phyloP scores from a whole-genome alignment of 140 eudicot genomes.

The Oenanthe javanica region DNA sequence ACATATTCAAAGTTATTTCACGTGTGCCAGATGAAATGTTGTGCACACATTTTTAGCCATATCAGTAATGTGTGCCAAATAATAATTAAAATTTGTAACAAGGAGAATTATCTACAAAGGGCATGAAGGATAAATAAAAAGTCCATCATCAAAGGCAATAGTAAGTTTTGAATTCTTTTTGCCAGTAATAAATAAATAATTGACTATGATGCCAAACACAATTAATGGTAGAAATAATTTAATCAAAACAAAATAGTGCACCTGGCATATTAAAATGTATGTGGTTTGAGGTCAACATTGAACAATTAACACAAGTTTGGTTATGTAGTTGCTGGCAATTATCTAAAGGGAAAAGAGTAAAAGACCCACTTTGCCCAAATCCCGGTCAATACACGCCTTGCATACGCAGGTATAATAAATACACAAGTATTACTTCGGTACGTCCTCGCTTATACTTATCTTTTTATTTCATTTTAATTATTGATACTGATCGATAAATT shows the following conservation, averaged over 20 bases:
- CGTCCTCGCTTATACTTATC: neutral
- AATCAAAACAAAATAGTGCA: neutral
- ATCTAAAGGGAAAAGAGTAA: neutral
- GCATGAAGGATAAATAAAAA: too few relatives aligned
- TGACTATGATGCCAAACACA: neutral
- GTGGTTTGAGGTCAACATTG: neutral
- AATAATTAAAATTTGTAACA: too few relatives aligned
- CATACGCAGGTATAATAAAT: neutral
- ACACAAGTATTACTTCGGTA: neutral
- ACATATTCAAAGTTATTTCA: neutral
- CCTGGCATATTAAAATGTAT: neutral
- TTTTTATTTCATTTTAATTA: neutral
- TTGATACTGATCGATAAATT: neutral
- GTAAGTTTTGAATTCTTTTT: too few relatives aligned
- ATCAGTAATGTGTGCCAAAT: neutral
- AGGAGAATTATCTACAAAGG: too few relatives aligned
- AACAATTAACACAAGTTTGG: neutral
- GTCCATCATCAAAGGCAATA: neutral
- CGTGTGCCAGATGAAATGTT: neutral
- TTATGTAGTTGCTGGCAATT: neutral
- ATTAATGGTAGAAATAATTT: too few relatives aligned
- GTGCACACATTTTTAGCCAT: neutral
- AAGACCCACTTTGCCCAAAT: neutral
- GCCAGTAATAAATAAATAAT: too few relatives aligned
- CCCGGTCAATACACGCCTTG: constrained; percentile 3